Percentiles rank a stretch among this genome's conserved stretches.
These are phyloP conservation scores for Botryotinia narcissicola DNA, from an alignment of 2,329 filamentous ascomycete genomes.

Conservation along the genomic window DNA sequence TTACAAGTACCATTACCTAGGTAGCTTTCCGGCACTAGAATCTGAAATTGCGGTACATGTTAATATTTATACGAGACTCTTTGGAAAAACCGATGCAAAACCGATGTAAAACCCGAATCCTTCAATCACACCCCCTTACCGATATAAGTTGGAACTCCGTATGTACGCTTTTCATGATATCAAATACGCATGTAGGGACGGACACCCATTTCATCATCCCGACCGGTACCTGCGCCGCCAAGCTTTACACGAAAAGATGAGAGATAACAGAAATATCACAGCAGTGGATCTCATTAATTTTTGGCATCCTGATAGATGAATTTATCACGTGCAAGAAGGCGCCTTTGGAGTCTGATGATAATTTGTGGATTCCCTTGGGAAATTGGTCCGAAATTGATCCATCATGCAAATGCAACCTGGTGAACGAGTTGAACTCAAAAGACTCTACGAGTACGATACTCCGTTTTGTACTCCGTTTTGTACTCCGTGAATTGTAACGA, in stretches of 20 bases:
- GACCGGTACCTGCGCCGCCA: constrained; percentile 6
- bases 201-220: not conserved
- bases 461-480: not conserved
- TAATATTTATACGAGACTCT: not conserved
- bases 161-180: not conserved
- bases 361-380: not conserved
- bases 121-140: not conserved
- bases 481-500: not conserved
- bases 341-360: not conserved
- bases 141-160: not conserved
- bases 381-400: constrained; percentile 1
- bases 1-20: not conserved
- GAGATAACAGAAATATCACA: not conserved
- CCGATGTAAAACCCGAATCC: not conserved
- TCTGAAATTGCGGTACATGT: not conserved
- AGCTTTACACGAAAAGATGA: not conserved
- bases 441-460: not conserved
- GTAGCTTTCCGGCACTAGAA: not conserved
- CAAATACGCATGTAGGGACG: not conserved
- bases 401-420: not conserved
- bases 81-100: not conserved
- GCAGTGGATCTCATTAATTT: not conserved
- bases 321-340: not conserved
- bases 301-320: not conserved
- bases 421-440: not conserved